Evolutionary conservation across 306 rosid species (phyloP), one percentile per base, ranked within the genome.

Genomic region (Albizia julibrissin): DNA sequence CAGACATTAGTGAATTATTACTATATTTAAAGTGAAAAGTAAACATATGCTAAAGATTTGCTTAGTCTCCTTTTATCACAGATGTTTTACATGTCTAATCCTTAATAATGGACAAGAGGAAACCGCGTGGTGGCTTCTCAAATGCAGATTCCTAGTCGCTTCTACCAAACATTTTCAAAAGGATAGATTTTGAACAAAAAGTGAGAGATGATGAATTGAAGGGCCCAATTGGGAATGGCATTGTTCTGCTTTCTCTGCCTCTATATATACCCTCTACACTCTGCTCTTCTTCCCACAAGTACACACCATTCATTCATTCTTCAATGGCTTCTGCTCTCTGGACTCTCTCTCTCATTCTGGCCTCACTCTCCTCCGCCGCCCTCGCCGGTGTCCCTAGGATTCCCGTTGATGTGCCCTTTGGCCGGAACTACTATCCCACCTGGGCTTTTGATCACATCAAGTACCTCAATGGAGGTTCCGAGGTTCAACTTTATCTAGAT

Each of bases 371-470:
- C 21, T 79, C 81, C 18, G 84, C 15, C 22, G 74, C 87, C 22
- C 72, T 76, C 21, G 89, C 74, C 22, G 88, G 87, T 46, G 61
- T 67, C 44, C 94, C 91, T 1, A 81, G 77, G 49, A 89, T 16
- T 76, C 90, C 97, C 3, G 26, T 93, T 15, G 81, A 87, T 66
- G 95, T 91, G 0, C 91, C 91, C 16, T 93, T 93, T 21, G 95
- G 94, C 19, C 75, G 94, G n/a, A 93, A 93, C 89, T 93, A 93
- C 74, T 52, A 37, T 46, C 97, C 97, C 61, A 89, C 94, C 11
- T 93, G 97, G 97, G 95, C 97, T 59, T 91, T 84, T 75, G 95
- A 93, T 78, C 97, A 91, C 83, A 93, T 93, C 83, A 93, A 93
- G 81, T 93, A 93, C 86, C 71, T 83, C 79, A 86, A 87, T 43